A percentile compares a stretch with the other conserved stretches of the same genome.
Conservation (phyloP, 1,139 yeast genomes). For the Wickerhamomyces sp. region DNA sequence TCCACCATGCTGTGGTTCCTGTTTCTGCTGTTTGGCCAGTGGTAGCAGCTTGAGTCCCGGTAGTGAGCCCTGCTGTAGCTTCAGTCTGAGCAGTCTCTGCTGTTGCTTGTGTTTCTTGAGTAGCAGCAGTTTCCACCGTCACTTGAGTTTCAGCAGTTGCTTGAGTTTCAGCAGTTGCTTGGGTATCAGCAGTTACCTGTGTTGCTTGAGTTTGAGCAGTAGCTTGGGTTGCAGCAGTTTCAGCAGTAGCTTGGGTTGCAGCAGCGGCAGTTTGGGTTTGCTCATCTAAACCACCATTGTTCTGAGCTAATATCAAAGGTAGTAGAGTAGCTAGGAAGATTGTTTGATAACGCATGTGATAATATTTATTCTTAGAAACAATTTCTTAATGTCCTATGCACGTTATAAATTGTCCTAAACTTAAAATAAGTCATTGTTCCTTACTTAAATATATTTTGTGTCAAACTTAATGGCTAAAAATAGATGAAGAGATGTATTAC, state of each 20-base stretch:
- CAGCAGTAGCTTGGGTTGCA: not conserved
- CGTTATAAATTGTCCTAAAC: too few relatives aligned
- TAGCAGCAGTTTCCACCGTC: not conserved
- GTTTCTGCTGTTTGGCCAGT: not conserved
- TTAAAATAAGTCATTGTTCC: not conserved
- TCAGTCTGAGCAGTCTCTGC: slow-evolving; percentile 2
- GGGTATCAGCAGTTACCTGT: not conserved
- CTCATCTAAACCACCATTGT: slow-evolving; percentile 7
- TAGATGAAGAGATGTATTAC: slow-evolving; percentile 2
- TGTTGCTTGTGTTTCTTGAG: not conserved
- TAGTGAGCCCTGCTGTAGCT: not conserved
- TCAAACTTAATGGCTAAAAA: not conserved
- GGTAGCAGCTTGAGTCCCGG: not conserved
- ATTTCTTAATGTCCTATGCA: not conserved
- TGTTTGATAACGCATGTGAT: slow-evolving; percentile 8
- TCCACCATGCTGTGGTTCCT: slow-evolving; percentile 15
- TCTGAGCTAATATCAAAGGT: slow-evolving; percentile 6
- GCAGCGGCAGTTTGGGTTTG: not conserved
- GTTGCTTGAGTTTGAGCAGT: not conserved
- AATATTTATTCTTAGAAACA: too few relatives aligned
- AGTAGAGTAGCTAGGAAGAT: slow-evolving; percentile 4
- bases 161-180: not conserved
- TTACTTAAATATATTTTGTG: not conserved
- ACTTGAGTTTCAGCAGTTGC: not conserved
- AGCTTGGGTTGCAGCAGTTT: not conserved